Evolutionary conservation across 768 basidiomycete genomes (phyloP).

Genomic region (Lactarius quietus): DNA sequence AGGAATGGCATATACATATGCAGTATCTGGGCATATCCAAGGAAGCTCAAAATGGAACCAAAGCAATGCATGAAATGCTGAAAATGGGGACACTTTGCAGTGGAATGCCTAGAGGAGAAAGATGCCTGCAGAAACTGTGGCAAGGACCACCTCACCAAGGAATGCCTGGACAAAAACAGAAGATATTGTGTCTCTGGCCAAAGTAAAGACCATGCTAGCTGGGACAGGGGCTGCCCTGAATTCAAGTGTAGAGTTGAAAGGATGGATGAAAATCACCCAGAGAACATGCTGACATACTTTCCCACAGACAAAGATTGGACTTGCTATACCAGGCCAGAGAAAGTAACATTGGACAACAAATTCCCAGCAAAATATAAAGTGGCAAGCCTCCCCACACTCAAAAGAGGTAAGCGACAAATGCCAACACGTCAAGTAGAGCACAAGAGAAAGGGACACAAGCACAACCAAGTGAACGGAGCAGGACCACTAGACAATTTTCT

Average conservation of each 20-base stretch:
- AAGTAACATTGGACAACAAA: background rate
- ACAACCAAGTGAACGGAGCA: too few relatives aligned
- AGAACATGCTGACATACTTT: conserved; percentile 27
- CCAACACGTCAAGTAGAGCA: too few relatives aligned
- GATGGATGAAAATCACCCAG: conserved; percentile 11
- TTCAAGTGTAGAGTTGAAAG: background rate
- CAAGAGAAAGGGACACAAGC: too few relatives aligned
- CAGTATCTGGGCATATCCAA: too few relatives aligned
- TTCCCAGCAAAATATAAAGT: background rate
- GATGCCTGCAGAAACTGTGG: conserved; percentile 21
- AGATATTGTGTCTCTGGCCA: background rate
- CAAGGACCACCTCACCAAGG: conserved; percentile 22
- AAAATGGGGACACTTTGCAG: conserved; percentile 16
- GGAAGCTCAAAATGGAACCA: too few relatives aligned
- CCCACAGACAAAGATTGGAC: conserved; percentile 24
- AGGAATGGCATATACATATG: too few relatives aligned
- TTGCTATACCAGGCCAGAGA: background rate
- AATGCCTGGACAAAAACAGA: conserved; percentile 6
- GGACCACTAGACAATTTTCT: too few relatives aligned
- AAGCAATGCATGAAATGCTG: too few relatives aligned
- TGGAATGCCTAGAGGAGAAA: background rate
- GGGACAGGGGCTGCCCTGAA: conserved; percentile 11
- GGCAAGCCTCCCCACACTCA: background rate
- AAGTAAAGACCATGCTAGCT: conserved; percentile 3
- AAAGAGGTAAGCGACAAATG: too few relatives aligned